Conservation (phyloP, 2,329 filamentous ascomycete genomes). For the Botrytis galanthina region DNA sequence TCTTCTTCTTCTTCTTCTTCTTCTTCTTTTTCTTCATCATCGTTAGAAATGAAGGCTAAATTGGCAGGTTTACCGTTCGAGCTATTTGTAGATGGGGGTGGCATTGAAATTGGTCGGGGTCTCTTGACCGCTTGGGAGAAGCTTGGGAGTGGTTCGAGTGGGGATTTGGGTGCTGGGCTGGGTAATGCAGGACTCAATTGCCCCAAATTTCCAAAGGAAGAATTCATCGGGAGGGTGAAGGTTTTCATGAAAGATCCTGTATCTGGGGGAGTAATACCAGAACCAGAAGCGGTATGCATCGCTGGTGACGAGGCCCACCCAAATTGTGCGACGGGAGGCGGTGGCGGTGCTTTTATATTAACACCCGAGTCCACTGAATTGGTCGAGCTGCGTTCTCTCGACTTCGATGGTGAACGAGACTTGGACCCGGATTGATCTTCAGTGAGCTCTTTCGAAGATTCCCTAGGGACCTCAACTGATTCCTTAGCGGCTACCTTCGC, state of each 20-base stretch:
- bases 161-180: not conserved
- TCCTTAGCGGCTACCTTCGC: conserved; percentile 12
- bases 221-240: not conserved
- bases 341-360: conserved; percentile 15
- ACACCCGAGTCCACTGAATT: conserved; percentile 22
- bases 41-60: not conserved
- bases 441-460: conserved; percentile 33
- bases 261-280: not conserved
- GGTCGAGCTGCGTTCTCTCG: conserved; percentile 28
- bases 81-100: not conserved
- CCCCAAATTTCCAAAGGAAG: not conserved
- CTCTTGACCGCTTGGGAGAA: not conserved
- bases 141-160: conserved; percentile 4
- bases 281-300: conserved; percentile 1
- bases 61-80: conserved; percentile 2
- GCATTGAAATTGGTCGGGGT: conserved; percentile 15
- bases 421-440: conserved; percentile 28
- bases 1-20: conserved; percentile 21
- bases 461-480: conserved; percentile 29
- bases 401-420: conserved; percentile 26
- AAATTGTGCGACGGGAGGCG: conserved; percentile 28
- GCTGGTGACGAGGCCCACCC: conserved; percentile 27
- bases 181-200: not conserved
- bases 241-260: not conserved
- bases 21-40: conserved; percentile 21